These are phyloP conservation scores for Metarhizium robertsii DNA, from an alignment of 2,329 filamentous ascomycete species.

Conservation along the genomic window DNA sequence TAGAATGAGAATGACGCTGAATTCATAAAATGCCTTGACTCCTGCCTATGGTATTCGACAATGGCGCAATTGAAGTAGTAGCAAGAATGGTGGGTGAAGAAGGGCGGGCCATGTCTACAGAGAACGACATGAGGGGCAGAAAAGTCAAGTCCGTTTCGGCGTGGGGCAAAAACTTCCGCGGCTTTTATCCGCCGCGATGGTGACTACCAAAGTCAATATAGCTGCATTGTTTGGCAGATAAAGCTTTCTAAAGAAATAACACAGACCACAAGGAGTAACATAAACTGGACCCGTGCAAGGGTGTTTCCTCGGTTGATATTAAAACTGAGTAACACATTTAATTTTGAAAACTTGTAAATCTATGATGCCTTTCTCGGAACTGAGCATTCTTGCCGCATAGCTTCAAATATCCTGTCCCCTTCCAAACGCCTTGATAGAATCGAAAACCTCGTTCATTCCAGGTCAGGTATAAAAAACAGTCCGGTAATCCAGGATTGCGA, in stretches of 20 bases:
- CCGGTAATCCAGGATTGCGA: background rate
- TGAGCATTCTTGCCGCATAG: conserved; percentile 2
- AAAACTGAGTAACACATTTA: conserved; percentile 3
- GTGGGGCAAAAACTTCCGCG: conserved; percentile 1
- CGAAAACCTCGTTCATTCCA: background rate
- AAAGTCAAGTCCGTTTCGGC: background rate
- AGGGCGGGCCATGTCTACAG: background rate
- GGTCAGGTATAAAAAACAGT: background rate
- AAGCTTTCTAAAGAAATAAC: background rate
- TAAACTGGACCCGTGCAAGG: background rate
- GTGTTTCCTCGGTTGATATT: background rate
- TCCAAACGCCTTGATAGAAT: conserved; percentile 2
- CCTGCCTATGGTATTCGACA: background rate
- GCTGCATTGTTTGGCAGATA: too few relatives aligned
- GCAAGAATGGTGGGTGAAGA: background rate
- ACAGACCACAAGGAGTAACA: background rate
- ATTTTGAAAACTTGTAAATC: conserved; percentile 6
- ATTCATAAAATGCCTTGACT: too few relatives aligned
- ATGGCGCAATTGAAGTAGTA: background rate
- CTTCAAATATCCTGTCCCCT: background rate
- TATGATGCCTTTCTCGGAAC: conserved; percentile 2
- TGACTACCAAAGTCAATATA: background rate
- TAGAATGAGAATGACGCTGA: too few relatives aligned
- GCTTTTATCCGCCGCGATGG: background rate
- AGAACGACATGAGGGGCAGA: background rate